Evolutionary conservation across 129 eudicot species (phyloP).

Genomic region (Dittrichia graveolens): DNA sequence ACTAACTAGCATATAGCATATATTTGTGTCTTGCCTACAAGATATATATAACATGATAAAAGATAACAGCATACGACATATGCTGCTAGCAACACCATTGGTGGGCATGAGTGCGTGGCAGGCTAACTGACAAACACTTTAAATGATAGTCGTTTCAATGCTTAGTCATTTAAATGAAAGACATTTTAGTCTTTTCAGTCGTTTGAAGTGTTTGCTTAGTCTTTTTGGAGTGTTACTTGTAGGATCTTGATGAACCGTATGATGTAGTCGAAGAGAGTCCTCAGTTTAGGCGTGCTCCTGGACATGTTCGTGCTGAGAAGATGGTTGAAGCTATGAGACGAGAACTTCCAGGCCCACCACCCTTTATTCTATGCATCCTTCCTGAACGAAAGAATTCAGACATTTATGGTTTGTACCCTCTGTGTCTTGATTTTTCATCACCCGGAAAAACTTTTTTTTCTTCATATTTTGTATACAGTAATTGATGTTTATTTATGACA

Average conservation of each 20-base stretch:
- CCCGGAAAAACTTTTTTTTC: not conserved
- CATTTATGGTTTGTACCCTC: conserved; percentile 44
- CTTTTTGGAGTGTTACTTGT: conserved; percentile 2
- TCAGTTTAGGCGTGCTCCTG: conserved; percentile 51
- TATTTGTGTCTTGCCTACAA: not conserved
- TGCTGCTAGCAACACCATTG: too few species aligned
- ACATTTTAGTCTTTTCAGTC: too few species aligned
- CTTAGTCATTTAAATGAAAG: too few species aligned
- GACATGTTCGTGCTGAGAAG: conserved; percentile 64
- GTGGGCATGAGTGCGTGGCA: too few species aligned
- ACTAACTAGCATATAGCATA: conserved; percentile 7
- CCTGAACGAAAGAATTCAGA: conserved; percentile 64
- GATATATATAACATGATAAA: not conserved
- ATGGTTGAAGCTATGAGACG: conserved; percentile 55
- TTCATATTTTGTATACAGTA: not conserved
- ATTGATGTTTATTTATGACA: not conserved
- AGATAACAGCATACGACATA: too few species aligned
- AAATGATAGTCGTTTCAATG: too few species aligned
- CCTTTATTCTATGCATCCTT: conserved; percentile 57
- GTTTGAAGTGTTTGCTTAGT: not conserved
- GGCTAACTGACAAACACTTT: too few species aligned
- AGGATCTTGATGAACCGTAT: conserved; percentile 46
- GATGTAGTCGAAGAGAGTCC: conserved; percentile 61
- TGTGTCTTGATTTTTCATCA: not conserved
- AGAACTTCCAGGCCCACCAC: conserved; percentile 55